Percentiles rank a stretch among this genome's conserved stretches.
Conservation (phyloP, 331 rosid species). For the Cydonia oblonga region DNA sequence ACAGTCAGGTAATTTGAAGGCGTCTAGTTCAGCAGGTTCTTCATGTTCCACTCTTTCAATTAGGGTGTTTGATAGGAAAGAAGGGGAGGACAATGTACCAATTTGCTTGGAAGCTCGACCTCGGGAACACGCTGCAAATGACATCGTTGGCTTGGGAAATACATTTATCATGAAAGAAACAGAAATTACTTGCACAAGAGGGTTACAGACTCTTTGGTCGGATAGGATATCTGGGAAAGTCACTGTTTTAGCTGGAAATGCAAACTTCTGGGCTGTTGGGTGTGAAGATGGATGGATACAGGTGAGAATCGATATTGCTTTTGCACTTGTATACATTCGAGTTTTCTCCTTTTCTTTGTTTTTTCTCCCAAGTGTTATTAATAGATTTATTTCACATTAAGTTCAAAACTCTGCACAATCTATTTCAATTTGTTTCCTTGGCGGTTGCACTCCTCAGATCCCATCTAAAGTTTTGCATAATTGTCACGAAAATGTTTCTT, state of each 20-base stretch:
- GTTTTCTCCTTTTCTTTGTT: not conserved
- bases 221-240: constrained; percentile 89
- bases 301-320: constrained; percentile 29
- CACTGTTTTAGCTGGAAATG: constrained; percentile 90
- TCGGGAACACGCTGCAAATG: constrained; percentile 65
- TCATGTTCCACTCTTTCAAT: constrained; percentile 52
- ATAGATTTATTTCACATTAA: not conserved
- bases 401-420: not conserved
- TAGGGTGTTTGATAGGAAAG: constrained; percentile 79
- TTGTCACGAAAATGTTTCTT: not conserved
- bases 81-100: constrained; percentile 54
- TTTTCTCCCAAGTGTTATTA: not conserved
- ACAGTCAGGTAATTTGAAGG: constrained; percentile 43
- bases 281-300: constrained; percentile 96
- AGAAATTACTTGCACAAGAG: constrained; percentile 66
- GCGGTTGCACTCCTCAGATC: not conserved
- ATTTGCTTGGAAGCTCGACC: constrained; percentile 79
- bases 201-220: constrained; percentile 68
- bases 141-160: constrained; percentile 66
- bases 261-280: constrained; percentile 93
- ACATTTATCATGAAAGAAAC: constrained; percentile 69
- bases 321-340: not conserved
- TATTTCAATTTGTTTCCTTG: not conserved
- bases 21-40: constrained; percentile 44
- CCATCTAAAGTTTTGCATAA: not conserved